Conservation (phyloP, 768 basidiomycete genomes). For the Amanita subjunquillea region DNA sequence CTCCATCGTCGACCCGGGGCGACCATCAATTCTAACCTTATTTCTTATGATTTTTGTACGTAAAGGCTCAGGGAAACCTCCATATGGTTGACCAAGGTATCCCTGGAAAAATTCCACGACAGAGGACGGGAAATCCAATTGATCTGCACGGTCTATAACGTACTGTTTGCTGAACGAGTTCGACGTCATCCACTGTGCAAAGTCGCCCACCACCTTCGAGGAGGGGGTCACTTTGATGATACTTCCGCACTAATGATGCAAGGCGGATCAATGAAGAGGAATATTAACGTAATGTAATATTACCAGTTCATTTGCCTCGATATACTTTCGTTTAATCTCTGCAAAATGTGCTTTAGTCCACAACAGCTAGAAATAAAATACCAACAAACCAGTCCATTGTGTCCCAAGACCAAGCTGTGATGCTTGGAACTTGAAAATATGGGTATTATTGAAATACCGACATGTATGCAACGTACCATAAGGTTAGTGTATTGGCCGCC, state of each 20-base stretch:
- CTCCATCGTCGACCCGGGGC: slow-evolving; percentile 81
- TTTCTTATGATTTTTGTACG: slow-evolving; percentile 87
- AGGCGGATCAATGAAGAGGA: slow-evolving; percentile 7
- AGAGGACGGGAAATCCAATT: slow-evolving; percentile 94
- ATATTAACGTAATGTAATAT: slow-evolving; percentile 15
- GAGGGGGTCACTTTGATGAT: slow-evolving; percentile 97
- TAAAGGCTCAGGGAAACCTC: slow-evolving; percentile 97
- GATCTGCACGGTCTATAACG: slow-evolving; percentile 76
- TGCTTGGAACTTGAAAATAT: slow-evolving; percentile 81
- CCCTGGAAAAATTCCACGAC: slow-evolving; percentile 99
- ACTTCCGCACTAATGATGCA: slow-evolving; percentile 68
- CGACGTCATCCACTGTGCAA: slow-evolving; percentile 98
- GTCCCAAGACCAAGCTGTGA: slow-evolving; percentile 93
- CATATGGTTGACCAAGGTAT: slow-evolving; percentile 94
- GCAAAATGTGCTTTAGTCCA: slow-evolving; percentile 8
- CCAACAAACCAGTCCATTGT: slow-evolving; percentile 73
- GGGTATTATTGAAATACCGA: slow-evolving; percentile 8
- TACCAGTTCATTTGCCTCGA: slow-evolving; percentile 93
- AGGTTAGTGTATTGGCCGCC: slow-evolving; percentile 93
- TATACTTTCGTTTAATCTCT: slow-evolving; percentile 98
- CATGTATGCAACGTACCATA: slow-evolving; percentile 49
- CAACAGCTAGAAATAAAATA: slow-evolving; percentile 6
- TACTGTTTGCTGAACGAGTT: slow-evolving; percentile 84
- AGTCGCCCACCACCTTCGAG: slow-evolving; percentile 98
- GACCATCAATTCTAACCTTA: slow-evolving; percentile 87